Evolutionary conservation across 208 protist genomes (phyloP).

Genomic region (Blechomonas ayalai): DNA sequence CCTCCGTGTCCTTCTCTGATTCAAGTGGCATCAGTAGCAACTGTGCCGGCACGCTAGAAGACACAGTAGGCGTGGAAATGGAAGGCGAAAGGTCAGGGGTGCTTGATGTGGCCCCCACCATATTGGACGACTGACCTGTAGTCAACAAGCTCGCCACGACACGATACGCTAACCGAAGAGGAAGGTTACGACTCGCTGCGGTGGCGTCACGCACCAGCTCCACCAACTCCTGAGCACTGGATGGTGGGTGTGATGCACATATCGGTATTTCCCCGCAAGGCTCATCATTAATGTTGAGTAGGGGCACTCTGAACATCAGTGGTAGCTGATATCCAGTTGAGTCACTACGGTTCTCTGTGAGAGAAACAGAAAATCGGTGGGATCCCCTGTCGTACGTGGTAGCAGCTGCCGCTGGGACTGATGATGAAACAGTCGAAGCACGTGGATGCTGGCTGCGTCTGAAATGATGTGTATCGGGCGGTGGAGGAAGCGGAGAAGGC

Average conservation of each 20-base stretch:
- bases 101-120: neutral
- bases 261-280: too few species aligned
- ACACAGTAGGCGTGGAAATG: conserved; percentile 4
- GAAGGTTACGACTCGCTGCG: conserved; percentile 12
- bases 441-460: too few species aligned
- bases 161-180: conserved; percentile 36
- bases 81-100: neutral
- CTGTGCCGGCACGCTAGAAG: conserved; percentile 1
- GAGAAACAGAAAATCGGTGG: too few species aligned
- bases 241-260: conserved; percentile 10
- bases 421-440: too few species aligned
- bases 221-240: conserved; percentile 22
- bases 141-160: too few species aligned
- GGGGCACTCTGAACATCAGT: too few species aligned
- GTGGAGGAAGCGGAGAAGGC: too few species aligned
- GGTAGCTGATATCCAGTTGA: too few species aligned
- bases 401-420: neutral
- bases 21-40: conserved; percentile 5
- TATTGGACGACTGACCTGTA: too few species aligned
- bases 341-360: too few species aligned
- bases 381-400: neutral
- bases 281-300: too few species aligned
- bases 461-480: too few species aligned
- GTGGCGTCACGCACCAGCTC: conserved; percentile 18
- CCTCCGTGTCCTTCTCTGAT: conserved; percentile 12